Percentiles rank a stretch among this genome's conserved stretches.
Evolutionary conservation across 2,329 filamentous ascomycete species (phyloP).

Genomic region (Penicillium digitatum): DNA sequence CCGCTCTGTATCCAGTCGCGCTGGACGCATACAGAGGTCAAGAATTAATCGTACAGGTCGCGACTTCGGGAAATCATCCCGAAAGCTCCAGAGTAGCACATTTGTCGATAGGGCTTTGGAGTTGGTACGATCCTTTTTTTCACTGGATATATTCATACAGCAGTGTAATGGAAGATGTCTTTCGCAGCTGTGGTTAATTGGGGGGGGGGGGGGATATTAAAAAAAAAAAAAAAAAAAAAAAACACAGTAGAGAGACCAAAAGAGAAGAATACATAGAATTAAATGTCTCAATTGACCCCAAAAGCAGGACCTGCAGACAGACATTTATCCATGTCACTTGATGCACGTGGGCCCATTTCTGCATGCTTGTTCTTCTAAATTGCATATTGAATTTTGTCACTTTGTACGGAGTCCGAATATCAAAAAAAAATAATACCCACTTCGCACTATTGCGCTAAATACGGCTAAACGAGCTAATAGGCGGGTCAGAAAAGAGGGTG

Average conservation of each 20-base stretch:
- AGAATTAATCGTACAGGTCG: background rate
- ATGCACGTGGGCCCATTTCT: constrained; percentile 10
- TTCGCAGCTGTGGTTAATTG: constrained; percentile 20
- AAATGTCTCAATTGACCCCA: background rate
- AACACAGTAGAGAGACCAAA: background rate
- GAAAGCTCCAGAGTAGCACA: background rate
- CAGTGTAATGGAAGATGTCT: constrained; percentile 10
- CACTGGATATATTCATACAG: background rate
- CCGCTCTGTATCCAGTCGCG: constrained; percentile 19
- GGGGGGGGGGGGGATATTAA: too few species aligned
- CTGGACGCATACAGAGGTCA: constrained; percentile 1
- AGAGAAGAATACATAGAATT: background rate
- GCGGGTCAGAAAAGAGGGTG: background rate
- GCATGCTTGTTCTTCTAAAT: background rate
- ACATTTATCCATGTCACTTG: constrained; percentile 2
- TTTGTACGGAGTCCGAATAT: background rate
- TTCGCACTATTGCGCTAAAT: background rate
- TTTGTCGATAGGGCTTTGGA: too few species aligned
- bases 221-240: too few species aligned
- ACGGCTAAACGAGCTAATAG: background rate
- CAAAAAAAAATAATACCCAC: background rate
- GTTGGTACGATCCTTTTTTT: background rate
- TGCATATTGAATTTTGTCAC: background rate
- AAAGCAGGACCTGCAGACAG: constrained; percentile 5
- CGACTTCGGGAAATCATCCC: constrained; percentile 19